A percentile compares a stretch with the other conserved stretches of the same genome.
Evolutionary conservation across 2,329 filamentous ascomycete species (phyloP).

Genomic region (Chaetomiaceae sp.): DNA sequence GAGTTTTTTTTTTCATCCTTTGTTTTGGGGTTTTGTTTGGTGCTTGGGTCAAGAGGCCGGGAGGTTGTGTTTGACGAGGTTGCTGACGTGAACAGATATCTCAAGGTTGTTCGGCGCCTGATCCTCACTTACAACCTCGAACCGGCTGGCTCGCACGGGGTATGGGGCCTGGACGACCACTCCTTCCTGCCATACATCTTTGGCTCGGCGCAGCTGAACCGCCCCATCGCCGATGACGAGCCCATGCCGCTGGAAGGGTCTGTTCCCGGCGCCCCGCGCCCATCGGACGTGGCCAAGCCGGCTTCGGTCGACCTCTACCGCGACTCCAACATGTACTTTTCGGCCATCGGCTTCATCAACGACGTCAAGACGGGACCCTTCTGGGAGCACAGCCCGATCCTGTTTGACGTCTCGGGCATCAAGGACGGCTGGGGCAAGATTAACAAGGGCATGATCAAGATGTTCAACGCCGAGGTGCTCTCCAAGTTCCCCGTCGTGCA

Average conservation of each 20-base stretch:
- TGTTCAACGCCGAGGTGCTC: constrained; percentile 96
- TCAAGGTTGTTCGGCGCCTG: constrained; percentile 72
- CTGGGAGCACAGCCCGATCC: constrained; percentile 92
- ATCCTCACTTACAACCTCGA: constrained; percentile 91
- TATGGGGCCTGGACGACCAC: constrained; percentile 98
- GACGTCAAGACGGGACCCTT: constrained; percentile 96
- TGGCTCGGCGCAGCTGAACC: constrained; percentile 82
- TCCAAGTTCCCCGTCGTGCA: constrained; percentile 98
- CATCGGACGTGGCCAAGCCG: constrained; percentile 62
- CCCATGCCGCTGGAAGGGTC: constrained; percentile 76
- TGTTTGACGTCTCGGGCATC: constrained; percentile 92
- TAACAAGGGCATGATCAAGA: constrained; percentile 98
- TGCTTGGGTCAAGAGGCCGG: too few species aligned
- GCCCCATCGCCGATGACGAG: constrained; percentile 59
- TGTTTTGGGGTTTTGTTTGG: too few species aligned
- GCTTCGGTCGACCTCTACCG: constrained; percentile 62
- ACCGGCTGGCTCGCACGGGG: constrained; percentile 91
- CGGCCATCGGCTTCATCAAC: constrained; percentile 92
- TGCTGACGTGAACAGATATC: constrained; percentile 51
- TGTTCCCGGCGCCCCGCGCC: constrained; percentile 63
- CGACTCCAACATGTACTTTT: constrained; percentile 80
- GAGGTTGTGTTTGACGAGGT: too few species aligned
- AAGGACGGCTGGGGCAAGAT: constrained; percentile 96
- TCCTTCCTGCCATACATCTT: constrained; percentile 92
- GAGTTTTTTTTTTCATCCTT: constrained; percentile 35